These are phyloP conservation scores for Aspergillus bridgeri DNA, from an alignment of 495 filamentous ascomycete genomes.

Conservation along the genomic window DNA sequence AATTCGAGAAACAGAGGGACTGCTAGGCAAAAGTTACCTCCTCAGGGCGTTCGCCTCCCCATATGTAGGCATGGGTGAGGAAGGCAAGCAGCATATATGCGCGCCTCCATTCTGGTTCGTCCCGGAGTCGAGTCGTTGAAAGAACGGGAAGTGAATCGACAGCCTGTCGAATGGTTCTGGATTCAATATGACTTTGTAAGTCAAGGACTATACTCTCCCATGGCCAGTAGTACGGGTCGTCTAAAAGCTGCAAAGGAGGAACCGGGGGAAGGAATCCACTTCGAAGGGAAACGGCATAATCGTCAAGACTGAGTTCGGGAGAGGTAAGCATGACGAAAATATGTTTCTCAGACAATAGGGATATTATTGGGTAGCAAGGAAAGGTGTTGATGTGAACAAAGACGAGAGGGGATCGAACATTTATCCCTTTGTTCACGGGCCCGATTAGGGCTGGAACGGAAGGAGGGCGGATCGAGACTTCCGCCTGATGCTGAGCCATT, in stretches of 20 bases:
- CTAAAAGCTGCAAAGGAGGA: constrained; percentile 68
- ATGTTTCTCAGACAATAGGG: background rate
- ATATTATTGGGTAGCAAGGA: background rate
- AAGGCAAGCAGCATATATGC: constrained; percentile 84
- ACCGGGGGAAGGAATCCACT: constrained; percentile 86
- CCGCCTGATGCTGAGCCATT: background rate
- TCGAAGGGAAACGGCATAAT: constrained; percentile 77
- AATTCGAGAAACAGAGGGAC: background rate
- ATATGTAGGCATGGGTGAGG: constrained; percentile 89
- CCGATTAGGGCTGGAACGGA: background rate
- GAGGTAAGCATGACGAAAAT: constrained; percentile 62
- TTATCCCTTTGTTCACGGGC: background rate
- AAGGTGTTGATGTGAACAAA: background rate
- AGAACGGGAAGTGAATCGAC: constrained; percentile 77
- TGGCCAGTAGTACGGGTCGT: constrained; percentile 79
- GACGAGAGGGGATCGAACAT: background rate
- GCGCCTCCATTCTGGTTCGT: constrained; percentile 84
- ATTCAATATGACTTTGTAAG: constrained; percentile 72
- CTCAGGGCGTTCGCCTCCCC: constrained; percentile 80
- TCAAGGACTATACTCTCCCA: constrained; percentile 82
- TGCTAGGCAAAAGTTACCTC: constrained; percentile 54
- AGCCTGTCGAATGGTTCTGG: constrained; percentile 66
- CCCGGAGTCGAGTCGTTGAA: constrained; percentile 65
- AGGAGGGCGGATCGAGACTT: background rate
- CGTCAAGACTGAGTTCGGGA: constrained; percentile 64